Evolutionary conservation across 768 basidiomycete species (phyloP).

Genomic region (Boletellus sp.): DNA sequence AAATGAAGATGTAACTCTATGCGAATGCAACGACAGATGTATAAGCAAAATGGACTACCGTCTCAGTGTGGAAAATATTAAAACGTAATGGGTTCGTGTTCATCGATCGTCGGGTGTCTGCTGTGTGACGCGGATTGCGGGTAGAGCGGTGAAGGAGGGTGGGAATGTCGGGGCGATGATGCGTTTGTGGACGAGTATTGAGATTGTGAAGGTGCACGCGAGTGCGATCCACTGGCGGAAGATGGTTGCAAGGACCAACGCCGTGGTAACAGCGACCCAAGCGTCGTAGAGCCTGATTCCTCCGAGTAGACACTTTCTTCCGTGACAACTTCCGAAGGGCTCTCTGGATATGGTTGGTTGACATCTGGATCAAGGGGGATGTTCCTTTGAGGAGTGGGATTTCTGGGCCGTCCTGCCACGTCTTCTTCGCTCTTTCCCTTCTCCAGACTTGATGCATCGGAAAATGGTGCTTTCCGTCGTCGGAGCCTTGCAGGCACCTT

Average conservation of each 20-base stretch:
- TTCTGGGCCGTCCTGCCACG: slow-evolving; percentile 37
- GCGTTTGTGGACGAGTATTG: slow-evolving; percentile 28
- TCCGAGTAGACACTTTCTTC: slow-evolving; percentile 31
- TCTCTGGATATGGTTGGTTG: slow-evolving; percentile 45
- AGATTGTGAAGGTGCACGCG: slow-evolving; percentile 30
- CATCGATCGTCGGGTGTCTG: slow-evolving; percentile 33
- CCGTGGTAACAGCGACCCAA: slow-evolving; percentile 32
- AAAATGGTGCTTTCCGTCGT: slow-evolving; percentile 9
- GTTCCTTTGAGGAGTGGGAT: slow-evolving; percentile 52
- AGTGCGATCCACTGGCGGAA: slow-evolving; percentile 25
- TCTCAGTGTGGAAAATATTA: slow-evolving; percentile 6
- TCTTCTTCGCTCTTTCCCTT: slow-evolving; percentile 25
- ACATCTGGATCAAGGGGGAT: slow-evolving; percentile 38
- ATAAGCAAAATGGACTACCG: neutral
- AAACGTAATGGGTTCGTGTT: slow-evolving; percentile 17
- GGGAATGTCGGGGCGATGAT: slow-evolving; percentile 31
- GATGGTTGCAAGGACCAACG: slow-evolving; percentile 34
- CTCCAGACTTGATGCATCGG: slow-evolving; percentile 25
- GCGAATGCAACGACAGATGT: slow-evolving; percentile 2
- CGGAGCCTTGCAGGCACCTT: slow-evolving; percentile 20
- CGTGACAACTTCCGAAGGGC: slow-evolving; percentile 20
- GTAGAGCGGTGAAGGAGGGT: slow-evolving; percentile 29
- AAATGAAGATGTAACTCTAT: slow-evolving; percentile 7
- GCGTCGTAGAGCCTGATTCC: slow-evolving; percentile 34
- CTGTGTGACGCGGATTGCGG: slow-evolving; percentile 27